These are phyloP conservation scores for Anisodus acutangulus DNA, from an alignment of 257 asterid genomes.

Conservation along the genomic window DNA sequence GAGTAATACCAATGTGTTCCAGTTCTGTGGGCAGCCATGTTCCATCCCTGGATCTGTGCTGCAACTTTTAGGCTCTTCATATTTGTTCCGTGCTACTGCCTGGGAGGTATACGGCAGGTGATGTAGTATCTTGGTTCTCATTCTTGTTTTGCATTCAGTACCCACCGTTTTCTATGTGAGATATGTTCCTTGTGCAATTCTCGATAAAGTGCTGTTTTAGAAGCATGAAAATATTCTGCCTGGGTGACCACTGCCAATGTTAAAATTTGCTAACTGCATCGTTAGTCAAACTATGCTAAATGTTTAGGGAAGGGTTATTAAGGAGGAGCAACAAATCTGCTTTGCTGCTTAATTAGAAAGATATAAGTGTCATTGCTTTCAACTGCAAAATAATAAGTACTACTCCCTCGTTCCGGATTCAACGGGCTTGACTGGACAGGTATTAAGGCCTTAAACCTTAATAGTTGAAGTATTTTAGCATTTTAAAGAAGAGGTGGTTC, in stretches of 20 bases:
- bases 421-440: not conserved
- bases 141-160: constrained; percentile 29
- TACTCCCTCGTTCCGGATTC: not conserved
- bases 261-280: not conserved
- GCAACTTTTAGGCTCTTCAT: constrained; percentile 86
- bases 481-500: not conserved
- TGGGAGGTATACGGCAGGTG: constrained; percentile 99
- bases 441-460: not conserved
- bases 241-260: constrained; percentile 11
- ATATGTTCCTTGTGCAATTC: not conserved
- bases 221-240: constrained; percentile 19
- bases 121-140: constrained; percentile 32
- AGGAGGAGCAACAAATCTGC: constrained; percentile 13
- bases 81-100: constrained; percentile 85
- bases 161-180: not conserved
- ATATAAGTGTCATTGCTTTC: not conserved
- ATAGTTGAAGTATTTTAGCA: too few species aligned
- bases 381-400: constrained; percentile 1
- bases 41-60: constrained; percentile 82
- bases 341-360: constrained; percentile 15
- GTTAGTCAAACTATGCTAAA: not conserved
- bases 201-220: not conserved
- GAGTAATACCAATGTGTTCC: constrained; percentile 43
- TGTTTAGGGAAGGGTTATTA: not conserved
- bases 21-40: constrained; percentile 78